phyloP scores from a whole-genome alignment of 2,329 filamentous ascomycete genomes.

The Beauveria bassiana region DNA sequence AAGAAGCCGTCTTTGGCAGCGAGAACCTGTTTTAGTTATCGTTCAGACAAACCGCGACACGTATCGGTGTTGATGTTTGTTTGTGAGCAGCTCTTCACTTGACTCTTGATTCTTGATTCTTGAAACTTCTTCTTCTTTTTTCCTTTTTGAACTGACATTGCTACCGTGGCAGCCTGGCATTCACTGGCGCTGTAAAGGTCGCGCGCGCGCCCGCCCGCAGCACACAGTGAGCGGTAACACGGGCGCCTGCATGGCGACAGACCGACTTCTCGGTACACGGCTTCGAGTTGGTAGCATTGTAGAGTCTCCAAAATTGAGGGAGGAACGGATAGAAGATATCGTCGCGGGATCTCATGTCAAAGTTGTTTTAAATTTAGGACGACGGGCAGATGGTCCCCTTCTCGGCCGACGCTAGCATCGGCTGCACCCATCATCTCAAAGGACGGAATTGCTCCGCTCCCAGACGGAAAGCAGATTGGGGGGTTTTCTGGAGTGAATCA shows the following conservation, averaged over 20 bases:
- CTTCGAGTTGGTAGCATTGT: background rate
- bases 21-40: background rate
- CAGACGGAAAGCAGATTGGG: background rate
- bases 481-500: background rate
- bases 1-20: background rate
- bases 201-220: background rate
- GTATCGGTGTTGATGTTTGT: background rate
- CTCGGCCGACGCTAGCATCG: constrained; percentile 7
- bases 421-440: no score
- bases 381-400: background rate
- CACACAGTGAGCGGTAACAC: background rate
- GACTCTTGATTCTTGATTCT: no score
- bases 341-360: background rate
- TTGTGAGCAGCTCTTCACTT: background rate
- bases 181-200: background rate
- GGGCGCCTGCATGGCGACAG: constrained; percentile 6
- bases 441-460: background rate
- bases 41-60: background rate
- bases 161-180: background rate
- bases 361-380: no score
- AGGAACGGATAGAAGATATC: background rate
- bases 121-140: background rate
- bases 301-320: background rate
- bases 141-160: background rate
- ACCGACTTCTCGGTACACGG: constrained; percentile 2